Base-by-base conservation (phyloP, 139 green algal genomes). In the Chlorella sorokiniana region DNA sequence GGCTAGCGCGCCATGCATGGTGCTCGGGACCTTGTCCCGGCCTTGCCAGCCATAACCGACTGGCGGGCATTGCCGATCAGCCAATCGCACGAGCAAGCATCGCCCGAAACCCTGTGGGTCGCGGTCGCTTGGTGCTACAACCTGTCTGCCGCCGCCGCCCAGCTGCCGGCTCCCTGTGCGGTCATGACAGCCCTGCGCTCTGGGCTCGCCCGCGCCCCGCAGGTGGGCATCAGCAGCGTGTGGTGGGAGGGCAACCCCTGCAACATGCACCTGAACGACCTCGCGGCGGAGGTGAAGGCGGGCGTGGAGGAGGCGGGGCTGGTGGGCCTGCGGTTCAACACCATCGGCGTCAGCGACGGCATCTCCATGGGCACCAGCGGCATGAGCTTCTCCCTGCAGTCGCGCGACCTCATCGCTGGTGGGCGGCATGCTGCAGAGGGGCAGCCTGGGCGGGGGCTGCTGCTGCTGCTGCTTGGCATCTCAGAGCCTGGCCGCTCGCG, bases 201-300 rank as follows among this genome's bases (percentile, higher is more conserved):
- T 59, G 8, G 29, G 33, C 63, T 33, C 27, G 1, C 9, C 9
- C 41, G 10, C 25, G 10, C 68, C 71, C 16, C 45, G 69, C 83
- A 96, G 92, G 86, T 99, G 27, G 96, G 96, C 68, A 95, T 99
- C 76, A 94, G 93, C 4, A 97, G 91, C 35, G 93, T 98, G 64
- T 99, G 96, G 96, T 99, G 97, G 75, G 96, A 99, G 87, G 96
- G 96, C 84, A 99, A 99, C 90, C 93, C 97, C 48, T 99, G 97
- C 95, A 99, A 99, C 91, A 99, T 98, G 96, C 97, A 99, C 90
- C 91, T 99, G 35, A 92, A 98, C 85, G 89, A 96, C 81, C 88
- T 99, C 69, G 94, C 94, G 3, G 91, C 89, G 6, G 91, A 97
- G 63, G 96, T 99, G 29, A 98, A 98, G 89, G 80, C 86, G n/a